Base-by-base conservation (phyloP, 345 rosid genomes). In the Lenwebbia sp. region DNA sequence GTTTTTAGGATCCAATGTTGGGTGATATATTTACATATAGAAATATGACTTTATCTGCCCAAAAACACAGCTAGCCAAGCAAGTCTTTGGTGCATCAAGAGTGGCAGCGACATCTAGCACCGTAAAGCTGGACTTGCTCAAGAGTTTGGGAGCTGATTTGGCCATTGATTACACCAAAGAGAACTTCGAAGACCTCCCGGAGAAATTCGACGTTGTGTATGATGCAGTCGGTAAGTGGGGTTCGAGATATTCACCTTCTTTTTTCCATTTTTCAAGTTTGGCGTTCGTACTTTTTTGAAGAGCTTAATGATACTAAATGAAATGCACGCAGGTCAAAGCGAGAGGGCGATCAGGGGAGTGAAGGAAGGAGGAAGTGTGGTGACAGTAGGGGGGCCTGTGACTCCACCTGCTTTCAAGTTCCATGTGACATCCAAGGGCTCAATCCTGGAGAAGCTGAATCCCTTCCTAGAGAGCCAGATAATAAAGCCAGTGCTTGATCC, bases 351-450 rank as follows among this genome's bases (percentile, higher is more conserved):
- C 86, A 94, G 94, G 88, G 96, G 85, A 62, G 88, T 95, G 78
- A 95, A 94, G 88, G 95, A 94, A 92, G 98, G 95, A 26, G 99
- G 98, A 50, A 92, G 91, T 33, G 96, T 95, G 40, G 99, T 95
- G 88, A 95, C 95, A 40, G 86, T 96, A 51, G 94, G 0, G 76
- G 98, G 96, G 13, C 96, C 95, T 2, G 98, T 92, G 3, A 92
- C 94, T 4, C 97, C 98, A 1, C 97, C 96, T 57, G 98, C 96
- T 82, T 94, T 93, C 57, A 87, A 95, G 90, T 95, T 96, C n/a
- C 96, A 95, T n/a, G 96, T 95, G 82, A 96, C 96, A 28, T 94
- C 98, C 78, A 89, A 93, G 21, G 96, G 98, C 25, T 93, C 86
- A 1, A 92, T 94, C 54, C 86, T 95, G 87, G 95, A 94, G 94